Conservation (phyloP, 306 rosid species). For the Inga oerstediana region DNA sequence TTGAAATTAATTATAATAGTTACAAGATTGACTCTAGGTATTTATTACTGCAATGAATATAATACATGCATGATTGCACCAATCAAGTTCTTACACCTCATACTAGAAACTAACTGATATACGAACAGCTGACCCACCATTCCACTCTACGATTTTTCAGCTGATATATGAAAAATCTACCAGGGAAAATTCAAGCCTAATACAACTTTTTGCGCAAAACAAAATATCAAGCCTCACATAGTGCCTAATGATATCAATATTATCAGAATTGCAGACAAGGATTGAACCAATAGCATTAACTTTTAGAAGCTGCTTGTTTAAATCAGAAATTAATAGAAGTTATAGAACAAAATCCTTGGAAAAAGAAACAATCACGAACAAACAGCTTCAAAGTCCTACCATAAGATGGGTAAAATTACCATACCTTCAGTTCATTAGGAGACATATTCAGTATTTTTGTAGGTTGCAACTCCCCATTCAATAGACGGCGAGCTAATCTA, state of each 20-base stretch:
- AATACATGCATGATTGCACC: not conserved
- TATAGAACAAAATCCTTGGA: constrained; percentile 9
- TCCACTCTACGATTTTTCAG: not conserved
- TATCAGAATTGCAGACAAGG: constrained; percentile 12
- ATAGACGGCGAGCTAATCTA: constrained; percentile 64
- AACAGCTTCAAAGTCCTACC: not conserved
- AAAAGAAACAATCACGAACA: constrained; percentile 16
- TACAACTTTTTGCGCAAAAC: not conserved
- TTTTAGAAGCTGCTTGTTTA: not conserved
- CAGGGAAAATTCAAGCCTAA: not conserved
- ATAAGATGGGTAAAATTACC: not conserved
- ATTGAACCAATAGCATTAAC: not conserved
- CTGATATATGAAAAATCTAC: constrained; percentile 7
- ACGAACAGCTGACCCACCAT: not conserved
- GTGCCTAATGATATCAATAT: constrained; percentile 4
- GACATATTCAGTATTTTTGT: constrained; percentile 81
- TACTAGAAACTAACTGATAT: constrained; percentile 7
- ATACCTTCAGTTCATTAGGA: constrained; percentile 89
- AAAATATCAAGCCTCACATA: not conserved
- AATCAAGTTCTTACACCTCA: constrained; percentile 1
- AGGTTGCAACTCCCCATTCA: constrained; percentile 87
- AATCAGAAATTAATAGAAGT: not conserved
- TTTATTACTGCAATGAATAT: not conserved
- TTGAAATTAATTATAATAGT: not conserved
- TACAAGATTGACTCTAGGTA: not conserved